Base-by-base conservation (phyloP, 2,329 filamentous ascomycete species). In the Sporothrix protearum region DNA sequence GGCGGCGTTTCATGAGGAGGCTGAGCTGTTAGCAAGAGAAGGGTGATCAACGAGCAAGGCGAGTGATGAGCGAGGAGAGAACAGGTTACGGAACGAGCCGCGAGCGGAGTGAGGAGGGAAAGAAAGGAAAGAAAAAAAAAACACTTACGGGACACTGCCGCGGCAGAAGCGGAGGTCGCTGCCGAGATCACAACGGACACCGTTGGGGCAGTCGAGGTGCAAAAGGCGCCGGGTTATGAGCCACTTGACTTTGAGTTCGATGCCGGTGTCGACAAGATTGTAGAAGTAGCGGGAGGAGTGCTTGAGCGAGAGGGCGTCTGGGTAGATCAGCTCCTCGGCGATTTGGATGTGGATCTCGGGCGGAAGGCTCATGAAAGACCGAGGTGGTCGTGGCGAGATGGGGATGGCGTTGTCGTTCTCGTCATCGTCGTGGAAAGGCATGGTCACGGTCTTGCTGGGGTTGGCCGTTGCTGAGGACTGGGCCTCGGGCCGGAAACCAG, bases 251-350 rank as follows among this genome's bases (percentile, higher is more conserved):
- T 92, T 92, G 59, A 92, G 82, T 36, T 83, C 79, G 39, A 92
- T 82, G 47, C 88, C 89, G 0, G 90, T 92, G 78, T 89, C 85
- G 73, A 92, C 88, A 1, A 91, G 79, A 64, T 79, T 76, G 80
- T 89, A 89, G 78, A 92, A 89, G 76, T 91, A 84, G 72, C 85
- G 84, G 76, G 81, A 88, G 25, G 86, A 86, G 77, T 92, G 89
- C 76, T 92, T 92, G 19, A 92, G 81, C 0, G 89, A 90, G 0
- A 92, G 83, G 0, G 91, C 90, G 73, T 93, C 90, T 0, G 91
- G 91, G 73, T 92, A 92, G 42, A 85, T 85, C 72, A 92, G 86
- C 70, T 87, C 82, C 12, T 83, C 78, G 42, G 86, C 82, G 71
- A 92, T 89, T 67, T 87, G 83, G 1, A 90, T 78, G 75, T 92